These are phyloP conservation scores for Acacia crassicarpa DNA, from an alignment of 306 rosid species.

Conservation along the genomic window DNA sequence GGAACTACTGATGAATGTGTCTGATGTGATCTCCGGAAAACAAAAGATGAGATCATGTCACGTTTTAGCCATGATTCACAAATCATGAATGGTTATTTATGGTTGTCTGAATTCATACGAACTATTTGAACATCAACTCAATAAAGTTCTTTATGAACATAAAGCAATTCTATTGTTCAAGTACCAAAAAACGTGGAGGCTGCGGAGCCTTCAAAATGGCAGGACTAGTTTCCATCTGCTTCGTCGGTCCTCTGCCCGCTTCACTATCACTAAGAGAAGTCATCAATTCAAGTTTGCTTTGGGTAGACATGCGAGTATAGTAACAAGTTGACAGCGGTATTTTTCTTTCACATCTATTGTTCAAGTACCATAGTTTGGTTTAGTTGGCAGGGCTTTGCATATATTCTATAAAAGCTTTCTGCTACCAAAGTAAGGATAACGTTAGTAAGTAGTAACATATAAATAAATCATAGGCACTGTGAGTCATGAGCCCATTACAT, in stretches of 20 bases:
- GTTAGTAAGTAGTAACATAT: too few relatives aligned
- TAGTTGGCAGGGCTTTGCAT: not conserved
- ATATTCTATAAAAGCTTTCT: too few relatives aligned
- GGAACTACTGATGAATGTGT: not conserved
- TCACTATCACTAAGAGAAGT: conserved; percentile 24
- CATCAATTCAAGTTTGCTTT: conserved; percentile 18
- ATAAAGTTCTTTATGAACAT: too few relatives aligned
- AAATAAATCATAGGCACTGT: not conserved
- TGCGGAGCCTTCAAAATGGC: conserved; percentile 29
- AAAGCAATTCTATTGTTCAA: too few relatives aligned
- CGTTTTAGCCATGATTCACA: not conserved
- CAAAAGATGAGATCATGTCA: not conserved
- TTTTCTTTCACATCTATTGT: conserved; percentile 20
- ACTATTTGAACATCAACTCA: not conserved
- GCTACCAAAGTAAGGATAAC: conserved; percentile 7
- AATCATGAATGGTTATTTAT: not conserved
- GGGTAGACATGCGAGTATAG: conserved; percentile 34
- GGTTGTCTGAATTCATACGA: not conserved
- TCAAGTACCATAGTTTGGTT: not conserved
- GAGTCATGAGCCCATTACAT: not conserved
- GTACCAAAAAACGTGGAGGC: not conserved
- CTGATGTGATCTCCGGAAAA: not conserved
- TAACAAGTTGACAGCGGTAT: conserved; percentile 47
- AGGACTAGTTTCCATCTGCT: conserved; percentile 22
- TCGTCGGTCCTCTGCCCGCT: conserved; percentile 19